A percentile compares a stretch with the other conserved stretches of the same genome.
phyloP scores from a whole-genome alignment of 2,329 filamentous ascomycete species.

The Aspergillus fumigatiaffinis region DNA sequence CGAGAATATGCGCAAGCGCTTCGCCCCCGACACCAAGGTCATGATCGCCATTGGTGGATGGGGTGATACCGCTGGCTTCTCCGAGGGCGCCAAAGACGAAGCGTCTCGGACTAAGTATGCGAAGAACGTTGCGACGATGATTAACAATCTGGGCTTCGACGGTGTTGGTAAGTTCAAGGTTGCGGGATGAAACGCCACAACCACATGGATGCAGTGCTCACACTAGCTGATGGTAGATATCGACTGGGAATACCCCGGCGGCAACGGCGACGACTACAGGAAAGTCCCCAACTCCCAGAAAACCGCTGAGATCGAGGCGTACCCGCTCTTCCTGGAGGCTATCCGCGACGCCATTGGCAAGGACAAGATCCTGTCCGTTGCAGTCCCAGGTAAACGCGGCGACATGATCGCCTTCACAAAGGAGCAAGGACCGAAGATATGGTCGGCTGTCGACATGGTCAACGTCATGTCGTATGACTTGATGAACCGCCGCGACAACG shows the following conservation, averaged over 20 bases:
- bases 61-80: constrained; percentile 65
- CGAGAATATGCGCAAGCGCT: constrained; percentile 50
- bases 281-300: constrained; percentile 56
- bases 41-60: constrained; percentile 72
- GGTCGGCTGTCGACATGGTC: constrained; percentile 59
- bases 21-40: constrained; percentile 55
- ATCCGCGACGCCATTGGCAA: constrained; percentile 57
- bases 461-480: constrained; percentile 72
- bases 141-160: constrained; percentile 61
- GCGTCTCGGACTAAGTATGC: constrained; percentile 57
- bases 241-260: constrained; percentile 62
- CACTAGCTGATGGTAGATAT: constrained; percentile 47
- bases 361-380: constrained; percentile 61
- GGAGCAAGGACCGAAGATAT: constrained; percentile 56
- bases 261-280: constrained; percentile 68
- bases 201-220: background rate
- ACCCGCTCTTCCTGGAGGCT: constrained; percentile 57
- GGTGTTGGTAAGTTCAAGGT: constrained; percentile 49
- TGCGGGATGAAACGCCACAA: background rate
- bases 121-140: constrained; percentile 60
- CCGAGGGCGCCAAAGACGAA: constrained; percentile 51
- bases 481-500: constrained; percentile 64
- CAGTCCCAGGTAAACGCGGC: constrained; percentile 58
- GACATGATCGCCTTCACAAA: constrained; percentile 67
- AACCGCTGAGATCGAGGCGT: constrained; percentile 58